Percentiles rank a stretch among this genome's conserved stretches.
These are phyloP conservation scores for Candida frijolesensis DNA, from an alignment of 1,139 yeast species.

Conservation along the genomic window DNA sequence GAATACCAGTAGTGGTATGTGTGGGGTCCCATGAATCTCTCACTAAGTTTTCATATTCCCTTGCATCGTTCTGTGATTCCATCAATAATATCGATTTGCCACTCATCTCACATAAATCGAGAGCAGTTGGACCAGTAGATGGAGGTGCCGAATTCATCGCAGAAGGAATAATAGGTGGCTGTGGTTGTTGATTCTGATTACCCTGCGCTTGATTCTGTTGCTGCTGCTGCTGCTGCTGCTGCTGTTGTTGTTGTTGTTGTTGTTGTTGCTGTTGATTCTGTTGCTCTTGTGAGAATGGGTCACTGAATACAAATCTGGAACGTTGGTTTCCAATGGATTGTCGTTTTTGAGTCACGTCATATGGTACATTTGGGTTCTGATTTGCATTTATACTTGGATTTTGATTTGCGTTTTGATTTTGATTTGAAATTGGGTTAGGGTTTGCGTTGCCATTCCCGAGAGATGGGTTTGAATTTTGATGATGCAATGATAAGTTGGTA, in stretches of 20 bases:
- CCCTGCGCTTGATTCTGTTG: constrained; percentile 13
- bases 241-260: constrained; percentile 14
- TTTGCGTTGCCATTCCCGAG: constrained; percentile 4
- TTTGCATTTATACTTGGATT: background rate
- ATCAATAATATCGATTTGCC: constrained; percentile 58
- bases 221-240: constrained; percentile 18
- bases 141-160: constrained; percentile 16
- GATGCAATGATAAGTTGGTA: constrained; percentile 16
- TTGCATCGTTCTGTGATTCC: constrained; percentile 58
- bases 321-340: constrained; percentile 59
- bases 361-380: constrained; percentile 4
- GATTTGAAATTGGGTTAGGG: background rate
- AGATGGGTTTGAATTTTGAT: constrained; percentile 12
- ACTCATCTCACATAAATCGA: constrained; percentile 39
- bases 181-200: constrained; percentile 12
- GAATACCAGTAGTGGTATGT: constrained; percentile 7
- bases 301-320: constrained; percentile 70
- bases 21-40: constrained; percentile 49
- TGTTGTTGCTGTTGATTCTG: constrained; percentile 17
- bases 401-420: background rate
- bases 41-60: constrained; percentile 53
- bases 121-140: constrained; percentile 20
- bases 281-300: constrained; percentile 49
- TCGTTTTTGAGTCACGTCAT: constrained; percentile 35
- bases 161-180: constrained; percentile 12